Evolutionary conservation across 371 early-diverging fungal species (phyloP), one percentile per base, ranked within the genome.

Genomic region (Ordospora pajunii): DNA sequence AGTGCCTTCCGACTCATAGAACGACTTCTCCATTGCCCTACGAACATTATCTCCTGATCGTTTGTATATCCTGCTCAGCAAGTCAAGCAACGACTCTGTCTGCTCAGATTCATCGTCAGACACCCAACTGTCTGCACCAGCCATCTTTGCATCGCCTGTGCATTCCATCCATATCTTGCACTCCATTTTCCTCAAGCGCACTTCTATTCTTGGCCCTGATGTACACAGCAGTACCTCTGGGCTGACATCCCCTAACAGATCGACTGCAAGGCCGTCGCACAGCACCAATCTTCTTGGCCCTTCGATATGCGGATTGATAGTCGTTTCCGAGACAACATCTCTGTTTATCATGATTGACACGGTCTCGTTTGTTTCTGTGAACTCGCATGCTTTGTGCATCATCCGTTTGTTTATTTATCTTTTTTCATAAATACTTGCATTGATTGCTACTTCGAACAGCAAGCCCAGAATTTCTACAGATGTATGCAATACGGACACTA

Each of bases 1-100:
- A 0, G 95, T 95, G 25, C 97, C 97, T 69, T 90, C 90, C 83
- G 90, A 90, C 83, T 97, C 97, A 5, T 88, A 87, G 82, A 90
- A 95, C 78, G 91, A 91, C 88, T 97, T 96, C 87, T 94, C 89
- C 97, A 97, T 97, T 0, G 97, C 97, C 44, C 91, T 86, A 58
- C 88, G 87, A 3, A 91, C 90, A 75, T 96, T 91, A n/a, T 91
- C 91, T 78, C 89, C 90, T 1, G 93, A 92, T 75, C 93, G 89
- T 64, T 86, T 86, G 84, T 93, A 94, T 53, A 97, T 91, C 65
- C 90, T 86, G 78, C 92, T 90, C 87, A 97, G 93, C 54, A 95
- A 83, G 9, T 88, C 86, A 81, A 93, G 91, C 64, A 94, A 83
- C 6, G 58, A 58, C 11, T 91, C 91, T 71, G 87, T 87, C 71